Evolutionary conservation across 1,139 yeast genomes (phyloP).

Genomic region (Yamadazyma triangularis): DNA sequence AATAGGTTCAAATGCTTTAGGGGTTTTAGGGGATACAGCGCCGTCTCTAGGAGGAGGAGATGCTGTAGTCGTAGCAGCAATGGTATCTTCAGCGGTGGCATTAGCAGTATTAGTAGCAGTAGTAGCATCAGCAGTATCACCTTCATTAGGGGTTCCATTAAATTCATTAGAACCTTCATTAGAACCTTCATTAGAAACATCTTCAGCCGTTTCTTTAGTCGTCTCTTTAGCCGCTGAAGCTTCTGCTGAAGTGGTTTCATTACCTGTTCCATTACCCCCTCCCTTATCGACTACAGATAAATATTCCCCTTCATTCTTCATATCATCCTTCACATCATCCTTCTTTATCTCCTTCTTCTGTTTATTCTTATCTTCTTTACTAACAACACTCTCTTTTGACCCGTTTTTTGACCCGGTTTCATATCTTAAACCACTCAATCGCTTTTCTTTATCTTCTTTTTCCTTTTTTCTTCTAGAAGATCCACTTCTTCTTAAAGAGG

Average conservation of each 20-base stretch:
- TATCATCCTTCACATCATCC: constrained; percentile 3
- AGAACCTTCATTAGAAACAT: neutral
- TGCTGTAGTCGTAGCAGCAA: neutral
- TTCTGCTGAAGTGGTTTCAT: neutral
- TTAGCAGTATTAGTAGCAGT: neutral
- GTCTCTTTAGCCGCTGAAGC: neutral
- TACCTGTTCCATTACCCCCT: neutral
- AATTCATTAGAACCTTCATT: too few species aligned
- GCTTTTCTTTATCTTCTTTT: constrained; percentile 8
- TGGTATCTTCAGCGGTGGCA: neutral
- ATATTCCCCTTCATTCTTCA: neutral
- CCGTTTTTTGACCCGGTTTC: constrained; percentile 6
- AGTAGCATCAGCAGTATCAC: neutral
- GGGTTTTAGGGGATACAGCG: neutral
- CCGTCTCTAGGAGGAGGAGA: neutral
- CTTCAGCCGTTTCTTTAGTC: neutral
- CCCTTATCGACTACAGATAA: neutral
- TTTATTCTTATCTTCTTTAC: too few species aligned
- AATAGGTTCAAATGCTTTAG: neutral
- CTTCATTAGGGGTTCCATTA: neutral
- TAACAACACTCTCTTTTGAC: constrained; percentile 9
- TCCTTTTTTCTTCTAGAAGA: constrained; percentile 4
- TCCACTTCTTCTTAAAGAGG: constrained; percentile 1
- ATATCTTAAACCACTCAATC: constrained; percentile 13
- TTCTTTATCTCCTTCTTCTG: too few species aligned